These are phyloP conservation scores for Penicillium sp. DNA, from an alignment of 2,329 filamentous ascomycete genomes.

Conservation along the genomic window DNA sequence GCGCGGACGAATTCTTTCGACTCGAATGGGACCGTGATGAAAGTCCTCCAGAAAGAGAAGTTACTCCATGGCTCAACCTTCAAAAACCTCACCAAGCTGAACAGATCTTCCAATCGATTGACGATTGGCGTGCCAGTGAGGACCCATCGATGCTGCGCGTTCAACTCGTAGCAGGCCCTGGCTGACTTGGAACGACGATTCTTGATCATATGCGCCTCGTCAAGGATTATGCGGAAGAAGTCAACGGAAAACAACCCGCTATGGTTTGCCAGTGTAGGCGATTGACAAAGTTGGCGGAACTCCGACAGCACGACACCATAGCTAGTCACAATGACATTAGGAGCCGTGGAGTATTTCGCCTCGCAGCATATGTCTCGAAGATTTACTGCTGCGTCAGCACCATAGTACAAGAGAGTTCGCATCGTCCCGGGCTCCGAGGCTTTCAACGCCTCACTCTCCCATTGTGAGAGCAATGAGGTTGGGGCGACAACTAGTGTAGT, in stretches of 20 bases:
- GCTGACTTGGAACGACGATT: conserved; percentile 86
- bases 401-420: conserved; percentile 86
- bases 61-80: conserved; percentile 97
- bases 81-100: conserved; percentile 85
- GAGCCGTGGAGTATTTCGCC: conserved; percentile 67
- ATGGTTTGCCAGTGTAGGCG: conserved; percentile 55
- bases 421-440: conserved; percentile 79
- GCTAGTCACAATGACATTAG: conserved; percentile 89
- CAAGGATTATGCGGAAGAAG: conserved; percentile 91
- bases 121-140: conserved; percentile 95
- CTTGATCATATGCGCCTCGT: conserved; percentile 94
- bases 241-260: conserved; percentile 82
- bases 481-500: conserved; percentile 95
- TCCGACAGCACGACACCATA: conserved; percentile 91
- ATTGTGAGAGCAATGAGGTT: conserved; percentile 93
- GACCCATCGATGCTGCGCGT: conserved; percentile 81
- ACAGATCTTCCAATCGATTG: conserved; percentile 89
- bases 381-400: conserved; percentile 73
- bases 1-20: conserved; percentile 90
- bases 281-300: conserved; percentile 63
- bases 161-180: conserved; percentile 86
- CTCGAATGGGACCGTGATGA: conserved; percentile 96
- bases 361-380: conserved; percentile 72
- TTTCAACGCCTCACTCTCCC: conserved; percentile 91
- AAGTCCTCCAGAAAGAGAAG: conserved; percentile 98